Evolutionary conservation across 805 yeast genomes (phyloP), one percentile per base, ranked within the genome.

Genomic region (Saturnispora serradocipensis): DNA sequence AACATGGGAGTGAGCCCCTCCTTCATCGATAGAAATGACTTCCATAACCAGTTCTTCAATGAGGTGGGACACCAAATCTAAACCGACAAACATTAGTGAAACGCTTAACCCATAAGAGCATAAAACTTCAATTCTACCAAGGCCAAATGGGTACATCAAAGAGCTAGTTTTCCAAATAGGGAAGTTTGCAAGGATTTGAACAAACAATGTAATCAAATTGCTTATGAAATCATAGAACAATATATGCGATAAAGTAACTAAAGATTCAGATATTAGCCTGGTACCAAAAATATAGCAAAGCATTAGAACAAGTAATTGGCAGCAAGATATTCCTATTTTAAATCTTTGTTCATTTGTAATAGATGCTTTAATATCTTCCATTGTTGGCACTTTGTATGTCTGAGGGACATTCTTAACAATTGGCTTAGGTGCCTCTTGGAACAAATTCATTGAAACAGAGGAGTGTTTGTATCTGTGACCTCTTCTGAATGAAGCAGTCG

Each of bases 401-500:
- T 76, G 77, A 0, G 89, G 87, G 16, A 82, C 69, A 42, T 80
- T 73, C 35, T 73, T 68, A 0, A 89, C 85, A 4, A 85, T 82
- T 36, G 82, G 73, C 40, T 74, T 79, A 15, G 89, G 85, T 1
- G 97, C 96, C 62, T 91, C 97, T 66, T 88, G 96, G 65, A 93
- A 91, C 64, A 91, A 77, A 66, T 91, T 90, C 93, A 91, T 86
- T 5, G 96, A 88, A 5, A 91, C 96, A 8, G 97, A 89, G 3
- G 97, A 89, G 67, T 91, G 98, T 65, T 91, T 91, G 65, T 91
- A 91, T 59, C 91, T 78, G 67, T 91, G 99, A 6, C 99, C 99
- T 59, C 90, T 81, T 72, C 99, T 82, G 60, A 82, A 87, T 0
- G 86, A 81, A 1, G 88, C 79, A 60, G 71, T 76, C 11, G 70